phyloP scores from a whole-genome alignment of 305 asterid species.

The Fraxinus latifolia region DNA sequence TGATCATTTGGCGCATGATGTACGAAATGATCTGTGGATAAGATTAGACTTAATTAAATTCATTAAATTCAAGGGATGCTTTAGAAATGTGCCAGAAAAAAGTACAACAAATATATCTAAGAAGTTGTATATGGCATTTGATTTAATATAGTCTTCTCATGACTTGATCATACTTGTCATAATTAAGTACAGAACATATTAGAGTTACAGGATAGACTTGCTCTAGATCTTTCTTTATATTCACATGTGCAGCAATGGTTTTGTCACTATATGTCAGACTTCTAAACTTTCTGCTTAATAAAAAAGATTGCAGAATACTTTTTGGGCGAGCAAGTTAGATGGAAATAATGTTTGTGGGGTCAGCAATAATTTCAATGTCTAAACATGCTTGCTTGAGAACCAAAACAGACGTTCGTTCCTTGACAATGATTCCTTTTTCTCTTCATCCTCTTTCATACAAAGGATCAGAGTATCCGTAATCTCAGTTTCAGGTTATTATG shows the following conservation, averaged over 20 bases:
- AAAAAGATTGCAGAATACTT: background rate
- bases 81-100: background rate
- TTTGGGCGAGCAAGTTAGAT: background rate
- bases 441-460: background rate
- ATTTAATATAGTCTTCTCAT: background rate
- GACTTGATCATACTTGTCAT: background rate
- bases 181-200: background rate
- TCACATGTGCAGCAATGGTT: background rate
- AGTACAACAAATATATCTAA: background rate
- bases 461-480: background rate
- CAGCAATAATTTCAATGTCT: background rate
- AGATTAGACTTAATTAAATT: background rate
- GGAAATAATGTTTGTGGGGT: background rate
- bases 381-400: conserved; percentile 1
- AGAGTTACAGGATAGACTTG: background rate
- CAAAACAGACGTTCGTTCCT: background rate
- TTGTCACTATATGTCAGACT: background rate
- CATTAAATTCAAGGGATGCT: background rate
- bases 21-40: background rate
- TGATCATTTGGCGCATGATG: background rate
- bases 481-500: background rate
- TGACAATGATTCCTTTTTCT: background rate
- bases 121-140: background rate
- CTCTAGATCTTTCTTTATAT: background rate
- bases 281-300: background rate